Conservation (phyloP, 148 eudicot species). For the Spergularia bocconei region DNA sequence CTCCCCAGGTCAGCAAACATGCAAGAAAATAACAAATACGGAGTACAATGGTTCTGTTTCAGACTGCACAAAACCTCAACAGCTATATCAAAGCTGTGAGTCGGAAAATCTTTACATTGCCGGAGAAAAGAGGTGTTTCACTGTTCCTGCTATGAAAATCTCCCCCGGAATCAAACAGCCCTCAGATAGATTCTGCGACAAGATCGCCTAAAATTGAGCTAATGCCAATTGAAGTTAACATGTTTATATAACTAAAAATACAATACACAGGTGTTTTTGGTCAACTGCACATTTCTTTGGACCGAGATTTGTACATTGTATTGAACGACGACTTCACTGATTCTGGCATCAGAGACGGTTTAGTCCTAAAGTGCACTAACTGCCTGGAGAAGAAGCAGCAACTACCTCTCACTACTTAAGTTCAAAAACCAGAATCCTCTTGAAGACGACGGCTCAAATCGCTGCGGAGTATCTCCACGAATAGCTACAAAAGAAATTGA, state of each 20-base stretch:
- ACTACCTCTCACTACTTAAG: not conserved
- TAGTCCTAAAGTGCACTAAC: not conserved
- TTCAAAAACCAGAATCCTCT: slow-evolving; percentile 15
- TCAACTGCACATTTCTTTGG: slow-evolving; percentile 3
- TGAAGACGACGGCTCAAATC: slow-evolving; percentile 26
- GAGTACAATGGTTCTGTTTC: too few species aligned
- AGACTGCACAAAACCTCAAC: too few species aligned
- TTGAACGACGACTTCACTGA: not conserved
- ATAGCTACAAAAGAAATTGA: slow-evolving; percentile 15
- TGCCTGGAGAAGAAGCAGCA: not conserved
- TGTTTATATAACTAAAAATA: not conserved
- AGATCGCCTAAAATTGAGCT: not conserved
- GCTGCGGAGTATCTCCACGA: slow-evolving; percentile 22
- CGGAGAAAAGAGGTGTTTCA: not conserved
- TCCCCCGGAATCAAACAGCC: not conserved
- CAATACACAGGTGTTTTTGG: slow-evolving; percentile 8
- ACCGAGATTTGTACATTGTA: slow-evolving; percentile 6
- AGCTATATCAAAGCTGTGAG: not conserved
- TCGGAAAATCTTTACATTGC: not conserved
- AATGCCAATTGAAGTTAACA: not conserved
- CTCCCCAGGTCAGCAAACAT: too few species aligned
- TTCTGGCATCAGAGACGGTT: not conserved
- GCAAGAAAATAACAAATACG: too few species aligned
- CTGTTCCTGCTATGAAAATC: not conserved
- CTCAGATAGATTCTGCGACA: not conserved